Conservation (phyloP, 75 land plant genomes). For the Pinus tabuliformis region DNA sequence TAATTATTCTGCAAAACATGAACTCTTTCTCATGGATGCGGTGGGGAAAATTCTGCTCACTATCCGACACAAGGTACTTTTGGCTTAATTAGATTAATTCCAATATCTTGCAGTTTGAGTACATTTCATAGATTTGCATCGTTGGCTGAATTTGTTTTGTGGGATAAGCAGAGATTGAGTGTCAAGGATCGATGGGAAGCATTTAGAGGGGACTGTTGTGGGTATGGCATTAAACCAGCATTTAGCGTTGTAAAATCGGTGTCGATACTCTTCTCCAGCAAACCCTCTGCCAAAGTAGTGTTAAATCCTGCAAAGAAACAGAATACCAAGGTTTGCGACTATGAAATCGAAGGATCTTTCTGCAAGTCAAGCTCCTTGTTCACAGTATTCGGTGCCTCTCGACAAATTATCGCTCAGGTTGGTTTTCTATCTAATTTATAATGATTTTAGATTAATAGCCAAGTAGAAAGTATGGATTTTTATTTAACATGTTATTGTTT, state of each 20-base stretch:
- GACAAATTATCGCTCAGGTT: too few species aligned
- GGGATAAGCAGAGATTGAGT: conserved; percentile 8
- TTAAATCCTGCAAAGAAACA: neutral
- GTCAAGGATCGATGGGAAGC: conserved; percentile 18
- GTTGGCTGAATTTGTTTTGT: neutral
- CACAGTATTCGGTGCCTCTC: too few species aligned
- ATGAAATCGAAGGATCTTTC: too few species aligned
- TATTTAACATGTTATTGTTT: too few species aligned
- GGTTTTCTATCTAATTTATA: too few species aligned
- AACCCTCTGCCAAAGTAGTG: neutral
- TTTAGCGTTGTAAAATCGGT: conserved; percentile 12
- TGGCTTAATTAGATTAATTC: neutral
- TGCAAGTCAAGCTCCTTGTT: too few species aligned
- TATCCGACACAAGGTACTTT: conserved; percentile 8
- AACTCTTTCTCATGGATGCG: conserved; percentile 19
- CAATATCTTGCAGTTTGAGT: neutral
- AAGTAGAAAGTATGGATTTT: too few species aligned
- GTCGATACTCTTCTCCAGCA: conserved; percentile 2
- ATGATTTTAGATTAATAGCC: too few species aligned
- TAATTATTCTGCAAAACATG: conserved; percentile 12
- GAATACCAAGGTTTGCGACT: too few species aligned
- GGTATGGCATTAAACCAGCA: neutral
- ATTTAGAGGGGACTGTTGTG: conserved; percentile 11
- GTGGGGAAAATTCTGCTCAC: conserved; percentile 18
- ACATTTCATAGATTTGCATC: neutral